Base-by-base conservation (phyloP, 768 basidiomycete genomes). In the Saitozyma sp. region DNA sequence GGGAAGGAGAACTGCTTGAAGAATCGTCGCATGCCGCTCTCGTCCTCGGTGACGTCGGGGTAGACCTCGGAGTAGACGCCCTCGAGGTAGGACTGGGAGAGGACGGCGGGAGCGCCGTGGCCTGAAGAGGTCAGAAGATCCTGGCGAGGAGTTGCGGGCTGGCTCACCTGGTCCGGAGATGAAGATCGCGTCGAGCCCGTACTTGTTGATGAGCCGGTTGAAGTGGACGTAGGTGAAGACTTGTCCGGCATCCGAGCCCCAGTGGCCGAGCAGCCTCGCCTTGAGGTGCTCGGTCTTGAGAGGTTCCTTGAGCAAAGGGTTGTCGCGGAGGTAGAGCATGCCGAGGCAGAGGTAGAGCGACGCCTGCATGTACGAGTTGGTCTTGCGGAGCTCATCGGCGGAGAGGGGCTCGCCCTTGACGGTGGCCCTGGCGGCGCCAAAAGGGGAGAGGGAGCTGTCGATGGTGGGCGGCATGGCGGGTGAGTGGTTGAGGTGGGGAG, bases 71-170 rank as follows among this genome's bases (percentile, higher is more conserved):
- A 62, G 68, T 76, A 75, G 46, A 70, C 65, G n/a, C 89, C 87
- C 78, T 95, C 92, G 64, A 94, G 82, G 88, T 89, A 94, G 14
- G 92, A 84, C 68, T 87, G 88, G 13, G 91, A 85, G 20, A 95
- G 84, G 41, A 93, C 85, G 17, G 86, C 90, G 39, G 92, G 92
- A 7, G 92, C 92, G 39, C 91, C 91, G 71, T 93, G 90, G 13
- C 89, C 89, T 84, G 68, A 20, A 20, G 16, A 63, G 9, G 56
- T 19, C 37, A 13, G 19, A 9, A 2, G 59, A 49, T 13, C 52
- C 3, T 4, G 5, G 2, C 17, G 13, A 63, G 19, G 16, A 2
- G n/a, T 9, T 42, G 6, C 45, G 39, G 14, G 49, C 43, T 37
- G 19, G 39, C 41, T 54, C 40, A 59, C 50, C 59, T 51, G 51